These are phyloP conservation scores for Amphirosellinia nigrospora DNA, from an alignment of 495 filamentous ascomycete genomes.

Conservation along the genomic window DNA sequence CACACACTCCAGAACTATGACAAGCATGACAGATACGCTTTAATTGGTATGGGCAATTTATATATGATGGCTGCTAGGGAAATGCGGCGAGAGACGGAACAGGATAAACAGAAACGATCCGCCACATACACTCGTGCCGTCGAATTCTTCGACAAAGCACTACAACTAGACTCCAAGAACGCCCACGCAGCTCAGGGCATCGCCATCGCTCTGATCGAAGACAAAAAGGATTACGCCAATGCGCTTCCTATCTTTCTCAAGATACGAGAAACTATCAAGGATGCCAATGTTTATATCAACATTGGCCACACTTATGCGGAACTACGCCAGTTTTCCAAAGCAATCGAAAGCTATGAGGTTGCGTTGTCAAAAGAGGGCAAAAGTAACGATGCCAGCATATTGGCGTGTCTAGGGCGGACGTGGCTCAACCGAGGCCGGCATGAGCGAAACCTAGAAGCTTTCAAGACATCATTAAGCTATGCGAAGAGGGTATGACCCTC, in stretches of 20 bases:
- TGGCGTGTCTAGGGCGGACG: slow-evolving; percentile 92
- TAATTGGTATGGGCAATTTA: slow-evolving; percentile 96
- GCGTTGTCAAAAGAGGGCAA: slow-evolving; percentile 82
- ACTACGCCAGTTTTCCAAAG: slow-evolving; percentile 82
- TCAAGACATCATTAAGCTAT: slow-evolving; percentile 86
- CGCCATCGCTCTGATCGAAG: slow-evolving; percentile 90
- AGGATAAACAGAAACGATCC: slow-evolving; percentile 86
- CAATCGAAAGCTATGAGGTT: slow-evolving; percentile 93
- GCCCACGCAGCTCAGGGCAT: slow-evolving; percentile 96
- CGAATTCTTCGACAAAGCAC: slow-evolving; percentile 97
- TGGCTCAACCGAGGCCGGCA: slow-evolving; percentile 86
- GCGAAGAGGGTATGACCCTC: slow-evolving; percentile 68
- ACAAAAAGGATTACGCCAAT: slow-evolving; percentile 80
- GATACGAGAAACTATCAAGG: slow-evolving; percentile 85
- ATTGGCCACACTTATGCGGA: slow-evolving; percentile 92
- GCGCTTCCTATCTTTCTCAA: slow-evolving; percentile 88
- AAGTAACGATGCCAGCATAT: slow-evolving; percentile 75
- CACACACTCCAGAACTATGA: slow-evolving; percentile 92
- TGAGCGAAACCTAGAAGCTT: slow-evolving; percentile 78
- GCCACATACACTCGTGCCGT: slow-evolving; percentile 88
- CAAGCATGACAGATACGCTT: slow-evolving; percentile 94
- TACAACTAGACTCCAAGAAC: slow-evolving; percentile 90
- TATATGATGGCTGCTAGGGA: slow-evolving; percentile 85
- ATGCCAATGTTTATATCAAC: slow-evolving; percentile 86
- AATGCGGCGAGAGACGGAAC: slow-evolving; percentile 88